Conservation (phyloP, 805 yeast genomes). For the Ogataea nakhonphanomensis region DNA sequence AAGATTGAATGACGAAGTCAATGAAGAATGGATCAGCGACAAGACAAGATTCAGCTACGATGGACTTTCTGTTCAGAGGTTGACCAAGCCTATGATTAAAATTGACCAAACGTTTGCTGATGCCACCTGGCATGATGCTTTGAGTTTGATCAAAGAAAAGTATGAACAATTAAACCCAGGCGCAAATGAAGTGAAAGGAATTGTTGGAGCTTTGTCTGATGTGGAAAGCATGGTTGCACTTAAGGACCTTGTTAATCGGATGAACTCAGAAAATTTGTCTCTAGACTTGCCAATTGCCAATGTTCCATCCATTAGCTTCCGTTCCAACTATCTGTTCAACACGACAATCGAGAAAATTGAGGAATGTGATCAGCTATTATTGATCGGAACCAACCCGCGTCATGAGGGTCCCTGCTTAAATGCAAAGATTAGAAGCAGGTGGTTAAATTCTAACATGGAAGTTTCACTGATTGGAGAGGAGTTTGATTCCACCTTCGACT, state of each 20-base stretch:
- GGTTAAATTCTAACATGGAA: constrained; percentile 65
- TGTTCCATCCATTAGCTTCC: constrained; percentile 66
- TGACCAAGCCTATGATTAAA: constrained; percentile 75
- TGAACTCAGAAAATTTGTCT: constrained; percentile 79
- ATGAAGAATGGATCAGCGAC: constrained; percentile 91
- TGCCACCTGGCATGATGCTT: constrained; percentile 86
- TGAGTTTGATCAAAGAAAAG: constrained; percentile 64
- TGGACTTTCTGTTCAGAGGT: constrained; percentile 81
- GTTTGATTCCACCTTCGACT: constrained; percentile 73
- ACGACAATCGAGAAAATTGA: constrained; percentile 76
- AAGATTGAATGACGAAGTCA: constrained; percentile 78
- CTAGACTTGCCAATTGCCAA: constrained; percentile 62
- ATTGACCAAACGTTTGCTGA: constrained; percentile 64
- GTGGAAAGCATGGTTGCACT: constrained; percentile 80
- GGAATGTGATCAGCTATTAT: constrained; percentile 75
- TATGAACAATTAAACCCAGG: constrained; percentile 51
- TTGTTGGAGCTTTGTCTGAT: constrained; percentile 78
- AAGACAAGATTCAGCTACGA: constrained; percentile 83
- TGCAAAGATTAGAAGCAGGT: constrained; percentile 76
- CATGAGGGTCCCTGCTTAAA: constrained; percentile 87
- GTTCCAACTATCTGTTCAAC: constrained; percentile 79
- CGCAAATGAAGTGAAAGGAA: constrained; percentile 73
- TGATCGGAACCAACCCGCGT: constrained; percentile 85
- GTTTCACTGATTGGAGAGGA: constrained; percentile 70
- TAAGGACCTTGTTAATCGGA: constrained; percentile 71